Evolutionary conservation across 2,329 filamentous ascomycete genomes (phyloP), one percentile per base, ranked within the genome.

Genomic region (Hirsutella thompsonii): DNA sequence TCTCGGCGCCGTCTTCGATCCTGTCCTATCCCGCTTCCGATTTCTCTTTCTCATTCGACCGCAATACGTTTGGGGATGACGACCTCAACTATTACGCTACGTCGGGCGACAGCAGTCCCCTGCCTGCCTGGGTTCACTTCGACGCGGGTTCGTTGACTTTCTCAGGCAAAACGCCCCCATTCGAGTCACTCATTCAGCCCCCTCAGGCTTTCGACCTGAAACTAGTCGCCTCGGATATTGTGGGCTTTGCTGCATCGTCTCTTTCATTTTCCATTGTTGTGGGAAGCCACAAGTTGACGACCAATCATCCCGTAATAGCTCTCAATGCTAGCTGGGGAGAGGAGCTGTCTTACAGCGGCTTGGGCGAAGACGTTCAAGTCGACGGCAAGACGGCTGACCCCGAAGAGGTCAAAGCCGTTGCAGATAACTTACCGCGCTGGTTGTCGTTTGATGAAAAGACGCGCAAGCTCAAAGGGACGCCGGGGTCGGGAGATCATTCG

Each of bases 91-190:
- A 88, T 58, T 90, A 92, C 55, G 84, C 85, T 8, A 78, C 82
- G 3, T 82, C 84, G 4, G 69, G 68, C 5, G 74, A 90, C 52
- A 83, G 84, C 52, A 84, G 83, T n/a, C 87, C 88, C 29, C 64
- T 94, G 29, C 88, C 88, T 18, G 80, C 86, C 1, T 94, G 88
- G 88, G 66, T 94, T 36, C 64, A 64, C n/a, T 94, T 94, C 52
- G 74, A 92, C 49, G 55, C 72, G 1, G 55, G 55, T 2, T 67
- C 60, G 0, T 62, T 94, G 32, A 70, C 69, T 1, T 93, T 94
- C 51, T 74, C 72, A 1, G 88, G 88, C 20, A 74, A 62, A 28
- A 82, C 81, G 2, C 87, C 86, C 1, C 63, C 77, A 1, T 67
- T 78, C 37, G 71, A 74, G 43, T 76, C 75, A 21, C 65, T 81